Base-by-base conservation (phyloP, 768 basidiomycete genomes). In the Boletus coccyginus region DNA sequence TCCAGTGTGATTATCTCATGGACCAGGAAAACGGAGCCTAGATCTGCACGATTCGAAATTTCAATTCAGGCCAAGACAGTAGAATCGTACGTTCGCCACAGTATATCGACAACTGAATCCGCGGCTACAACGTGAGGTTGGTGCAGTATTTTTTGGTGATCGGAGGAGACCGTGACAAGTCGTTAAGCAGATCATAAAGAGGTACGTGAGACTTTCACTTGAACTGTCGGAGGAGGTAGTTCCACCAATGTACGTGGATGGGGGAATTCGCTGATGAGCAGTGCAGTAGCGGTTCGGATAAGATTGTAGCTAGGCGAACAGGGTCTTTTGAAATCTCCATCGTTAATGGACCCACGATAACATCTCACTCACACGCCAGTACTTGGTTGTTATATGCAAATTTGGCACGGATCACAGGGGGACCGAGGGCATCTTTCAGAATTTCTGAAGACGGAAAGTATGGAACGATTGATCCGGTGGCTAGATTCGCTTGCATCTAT, bases 181-280 rank as follows among this genome's bases (percentile, higher is more conserved):
- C 52, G 29, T 61, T 16, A 43, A 50, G 24, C 35, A 7, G 5
- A 38, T 49, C 42, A 29, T 38, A 17, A 47, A 32, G 14, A 32
- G 8, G 10, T 49, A 9, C 16, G 3, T 39, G n/a, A 27, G 32
- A 33, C 14, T 33, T 59, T 52, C 56, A 36, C 56, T 24, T 27
- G 5, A 27, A 27, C 27, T 27, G 27, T 42, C 44, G 21, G 49
- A 50, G 1, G 32, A 10, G 5, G n/a, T 19, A 24, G 53, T 62
- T 35, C 55, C 64, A 3, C 63, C 63, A 7, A n/a, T n/a, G n/a
- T 65, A 64, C 6, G 56, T 41, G 32, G 48, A 27, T 41, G 55
- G 13, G 50, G 49, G 16, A 33, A n/a, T 29, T 56, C 61, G 12
- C 14, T 38, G 36, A 58, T 51, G 14, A 65, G 51, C 9, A 52